Conservation (phyloP, 2,329 filamentous ascomycete species). For the Pseudocercospora ulei region DNA sequence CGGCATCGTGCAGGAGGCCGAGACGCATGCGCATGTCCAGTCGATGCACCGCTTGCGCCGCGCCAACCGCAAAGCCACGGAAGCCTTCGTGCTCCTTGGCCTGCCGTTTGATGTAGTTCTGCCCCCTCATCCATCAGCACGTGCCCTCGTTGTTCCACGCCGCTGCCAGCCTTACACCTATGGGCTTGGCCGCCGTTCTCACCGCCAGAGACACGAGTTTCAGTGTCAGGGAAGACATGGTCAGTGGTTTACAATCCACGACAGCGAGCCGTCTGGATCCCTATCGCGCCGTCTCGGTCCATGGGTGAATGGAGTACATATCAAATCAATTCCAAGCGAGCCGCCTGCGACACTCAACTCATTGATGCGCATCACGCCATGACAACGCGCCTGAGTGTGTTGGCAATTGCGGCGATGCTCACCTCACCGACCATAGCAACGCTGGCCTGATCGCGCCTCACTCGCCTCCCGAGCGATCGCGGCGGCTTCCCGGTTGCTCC, state of each 20-base stretch:
- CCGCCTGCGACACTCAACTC: too few relatives aligned
- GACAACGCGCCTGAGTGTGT: too few relatives aligned
- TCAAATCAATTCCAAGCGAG: too few relatives aligned
- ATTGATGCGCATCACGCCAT: too few relatives aligned
- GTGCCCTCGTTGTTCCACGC: constrained; percentile 3
- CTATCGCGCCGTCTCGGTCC: constrained; percentile 1
- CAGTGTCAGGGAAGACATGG: constrained; percentile 53
- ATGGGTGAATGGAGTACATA: neutral
- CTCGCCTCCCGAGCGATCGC: too few relatives aligned
- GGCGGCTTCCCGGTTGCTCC: constrained; percentile 3
- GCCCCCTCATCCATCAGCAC: constrained; percentile 14
- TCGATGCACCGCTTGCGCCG: constrained; percentile 55
- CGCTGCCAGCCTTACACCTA: constrained; percentile 46
- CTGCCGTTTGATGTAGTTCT: constrained; percentile 60
- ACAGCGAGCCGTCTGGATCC: constrained; percentile 4
- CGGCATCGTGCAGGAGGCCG: constrained; percentile 53
- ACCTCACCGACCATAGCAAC: too few relatives aligned
- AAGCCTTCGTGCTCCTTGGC: constrained; percentile 60
- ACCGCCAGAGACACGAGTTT: constrained; percentile 57
- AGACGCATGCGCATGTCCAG: constrained; percentile 60
- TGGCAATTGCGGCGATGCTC: too few relatives aligned
- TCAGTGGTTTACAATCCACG: constrained; percentile 7
- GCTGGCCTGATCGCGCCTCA: too few relatives aligned
- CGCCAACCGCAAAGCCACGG: constrained; percentile 50
- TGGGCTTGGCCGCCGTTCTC: constrained; percentile 57